These are phyloP conservation scores for Pyrus betulifolia DNA, from an alignment of 306 rosid species.

Conservation along the genomic window DNA sequence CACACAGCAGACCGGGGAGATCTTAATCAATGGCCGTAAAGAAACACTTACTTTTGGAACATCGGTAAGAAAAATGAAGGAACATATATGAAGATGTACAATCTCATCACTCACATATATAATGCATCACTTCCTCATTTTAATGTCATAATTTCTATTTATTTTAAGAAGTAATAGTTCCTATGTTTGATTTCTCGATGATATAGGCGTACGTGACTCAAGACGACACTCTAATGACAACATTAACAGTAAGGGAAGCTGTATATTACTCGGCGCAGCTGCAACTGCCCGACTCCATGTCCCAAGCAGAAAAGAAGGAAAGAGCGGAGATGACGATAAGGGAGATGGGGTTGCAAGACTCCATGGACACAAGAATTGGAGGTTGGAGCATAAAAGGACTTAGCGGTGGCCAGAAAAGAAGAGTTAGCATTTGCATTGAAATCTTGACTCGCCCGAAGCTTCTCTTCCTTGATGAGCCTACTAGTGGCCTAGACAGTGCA, in stretches of 20 bases:
- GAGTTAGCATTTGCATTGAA: conserved; percentile 74
- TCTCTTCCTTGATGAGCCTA: conserved; percentile 76
- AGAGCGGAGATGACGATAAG: conserved; percentile 40
- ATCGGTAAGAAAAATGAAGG: conserved; percentile 26
- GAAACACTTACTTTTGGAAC: conserved; percentile 58
- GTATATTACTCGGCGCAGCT: conserved; percentile 57
- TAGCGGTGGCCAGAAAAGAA: conserved; percentile 61
- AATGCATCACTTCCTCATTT: not conserved
- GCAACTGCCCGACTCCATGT: conserved; percentile 52
- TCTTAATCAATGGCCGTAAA: conserved; percentile 48
- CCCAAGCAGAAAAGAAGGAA: conserved; percentile 50
- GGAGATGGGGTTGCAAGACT: conserved; percentile 59
- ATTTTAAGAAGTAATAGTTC: not conserved
- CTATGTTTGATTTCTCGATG: not conserved
- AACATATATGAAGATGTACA: not conserved
- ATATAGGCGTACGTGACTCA: conserved; percentile 60
- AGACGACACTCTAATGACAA: conserved; percentile 51
- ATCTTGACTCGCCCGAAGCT: conserved; percentile 52
- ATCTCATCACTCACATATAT: not conserved
- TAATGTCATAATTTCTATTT: not conserved
- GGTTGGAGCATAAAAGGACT: conserved; percentile 48
- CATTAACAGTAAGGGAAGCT: conserved; percentile 45
- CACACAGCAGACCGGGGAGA: conserved; percentile 37
- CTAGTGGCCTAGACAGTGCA: conserved; percentile 73
- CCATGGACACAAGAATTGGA: conserved; percentile 58